Evolutionary conservation across 129 eudicot species (phyloP), one percentile per base, ranked within the genome.

Genomic region (Flaveria trinervia): DNA sequence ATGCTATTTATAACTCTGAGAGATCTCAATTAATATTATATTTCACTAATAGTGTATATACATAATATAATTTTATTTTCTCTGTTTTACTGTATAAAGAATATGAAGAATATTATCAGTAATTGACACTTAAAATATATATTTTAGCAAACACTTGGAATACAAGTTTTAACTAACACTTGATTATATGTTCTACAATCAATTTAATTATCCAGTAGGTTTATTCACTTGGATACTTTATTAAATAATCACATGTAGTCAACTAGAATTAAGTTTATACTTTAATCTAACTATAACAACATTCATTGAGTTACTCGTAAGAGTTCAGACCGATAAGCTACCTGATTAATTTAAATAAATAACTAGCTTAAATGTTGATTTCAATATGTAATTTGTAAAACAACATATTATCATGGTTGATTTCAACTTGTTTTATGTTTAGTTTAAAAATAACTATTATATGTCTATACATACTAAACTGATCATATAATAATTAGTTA

Each of bases 121-220:
- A 36, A 36, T 4, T 36, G 41, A 36, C 41, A 5, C 41, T 36
- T 36, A 1, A 5, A 48, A 1, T 22, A 26, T 51, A 51, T 15
- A n/a, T 26, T 4, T 52, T 48, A 33, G 12, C 22, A 33, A 30
- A 26, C 76, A 72, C 30, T 72, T 52, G 30, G 23, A 30, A 2
- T 17, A 55, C 23, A 72, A 30, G 65, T 72, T 33, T 72, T 33
- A 52, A 54, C 77, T 55, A 73, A 73, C 68, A 56, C 52, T 56
- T 73, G 60, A 48, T 48, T 70, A 49, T 70, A 48, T 23, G 45
- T 70, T 48, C 14, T 14, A 48, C 60, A 44, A 70, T 5, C 7
- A 70, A 9, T 23, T 55, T 5, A 73, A 12, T 11, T 7, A 15
- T 23, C 28, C 11, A 5, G 5, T 36, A 36, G 41, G 5, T 36